Evolutionary conservation across 306 rosid species (phyloP).

Genomic region (Pyrus pyrifolia): DNA sequence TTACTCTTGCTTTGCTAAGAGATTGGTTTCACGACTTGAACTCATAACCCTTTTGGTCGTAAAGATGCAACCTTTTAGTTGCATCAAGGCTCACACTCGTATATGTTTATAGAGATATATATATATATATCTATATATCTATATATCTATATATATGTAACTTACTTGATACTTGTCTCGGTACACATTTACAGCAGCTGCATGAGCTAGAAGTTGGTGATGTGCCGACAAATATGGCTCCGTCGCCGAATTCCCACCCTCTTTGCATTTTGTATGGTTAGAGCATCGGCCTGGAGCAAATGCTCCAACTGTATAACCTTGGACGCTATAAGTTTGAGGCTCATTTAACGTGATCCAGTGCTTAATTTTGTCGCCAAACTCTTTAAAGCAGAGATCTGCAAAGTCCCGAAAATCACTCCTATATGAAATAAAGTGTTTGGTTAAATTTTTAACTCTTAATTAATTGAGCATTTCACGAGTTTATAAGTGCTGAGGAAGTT

Average conservation of each 20-base stretch:
- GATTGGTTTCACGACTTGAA: no score
- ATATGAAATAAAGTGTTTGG: not conserved
- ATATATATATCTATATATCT: not conserved
- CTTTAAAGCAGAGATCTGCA: slow-evolving; percentile 55
- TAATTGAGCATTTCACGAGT: not conserved
- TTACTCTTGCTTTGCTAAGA: no score
- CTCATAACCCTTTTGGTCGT: no score
- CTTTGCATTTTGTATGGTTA: slow-evolving; percentile 29
- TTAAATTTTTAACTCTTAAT: not conserved
- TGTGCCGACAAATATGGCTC: slow-evolving; percentile 52
- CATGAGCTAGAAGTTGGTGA: slow-evolving; percentile 51
- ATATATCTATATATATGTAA: not conserved
- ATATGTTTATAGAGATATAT: no score
- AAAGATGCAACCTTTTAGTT: no score
- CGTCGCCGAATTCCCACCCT: slow-evolving; percentile 39
- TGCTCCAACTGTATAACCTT: slow-evolving; percentile 31
- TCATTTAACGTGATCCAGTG: slow-evolving; percentile 64
- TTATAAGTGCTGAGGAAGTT: no score
- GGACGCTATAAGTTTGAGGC: slow-evolving; percentile 30
- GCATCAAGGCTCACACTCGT: no score
- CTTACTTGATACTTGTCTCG: slow-evolving; percentile 40
- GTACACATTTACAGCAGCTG: slow-evolving; percentile 50
- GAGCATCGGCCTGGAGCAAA: slow-evolving; percentile 53
- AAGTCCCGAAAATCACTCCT: slow-evolving; percentile 42
- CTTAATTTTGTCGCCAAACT: slow-evolving; percentile 69